Base-by-base conservation (phyloP, 305 asterid species). In the Plantago coronopus region DNA sequence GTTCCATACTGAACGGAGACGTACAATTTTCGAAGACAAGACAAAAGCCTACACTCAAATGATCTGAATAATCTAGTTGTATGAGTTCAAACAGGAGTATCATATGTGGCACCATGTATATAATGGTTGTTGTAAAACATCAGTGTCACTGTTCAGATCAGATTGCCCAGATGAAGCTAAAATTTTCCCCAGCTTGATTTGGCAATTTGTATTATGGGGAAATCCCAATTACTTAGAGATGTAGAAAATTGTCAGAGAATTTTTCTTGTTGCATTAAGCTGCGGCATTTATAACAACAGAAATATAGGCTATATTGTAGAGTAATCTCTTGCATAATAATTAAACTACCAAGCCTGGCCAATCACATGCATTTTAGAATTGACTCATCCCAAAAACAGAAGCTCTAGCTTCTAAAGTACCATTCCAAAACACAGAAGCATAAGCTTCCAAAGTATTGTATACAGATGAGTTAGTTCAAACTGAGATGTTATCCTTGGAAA, bases 1-100 rank as follows among this genome's bases (percentile, higher is more conserved):
- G 89, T 61, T 72, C 91, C 1, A 80, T 89, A 37, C 77, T 89
- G n/a, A 89, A 80, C 27, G 97, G 97, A 48, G 98, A 89, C 38
- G 72, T 81, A 50, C 91, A 75, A 25, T 93, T 93, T 67, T 48
- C 80, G 57, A 87, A 84, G 74, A 72, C 85, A 44, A 70, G 77
- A 49, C 83, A 80, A 29, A 93, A 81, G 69, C 91, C 94, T 63
- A 42, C 48, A 1, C 57, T 88, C 21, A 78, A 75, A 48, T 80
- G 58, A 64, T 34, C 25, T 7, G 17, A 22, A 51, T 51, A 14
- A 13, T 51, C 34, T 21, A 16, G 34, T 50, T 7, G 13, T 12
- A 3, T 21, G 57, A 51, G 18, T 17, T 10, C 19, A 6, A 25
- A 17, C 12, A 31, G 38, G 40, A 8, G 7, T 23, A n/a, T 23